Evolutionary conservation across 148 eudicot species (phyloP), one percentile per base, ranked within the genome.

Genomic region (Oxyria digyna): DNA sequence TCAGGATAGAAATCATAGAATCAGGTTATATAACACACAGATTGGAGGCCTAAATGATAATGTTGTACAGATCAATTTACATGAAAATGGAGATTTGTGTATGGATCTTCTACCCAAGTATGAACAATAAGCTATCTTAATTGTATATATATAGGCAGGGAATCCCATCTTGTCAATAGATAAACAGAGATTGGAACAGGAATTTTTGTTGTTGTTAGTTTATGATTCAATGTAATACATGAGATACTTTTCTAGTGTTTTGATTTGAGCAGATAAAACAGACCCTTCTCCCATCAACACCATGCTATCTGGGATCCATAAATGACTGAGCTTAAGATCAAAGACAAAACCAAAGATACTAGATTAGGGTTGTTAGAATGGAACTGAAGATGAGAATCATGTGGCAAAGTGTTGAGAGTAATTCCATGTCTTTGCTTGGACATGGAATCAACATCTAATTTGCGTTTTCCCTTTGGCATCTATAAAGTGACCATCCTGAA

Each of bases 401-500:
- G 37, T 59, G 18, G 65, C 65, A 59, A 59, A 59, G 38, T 15
- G 0, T 35, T 2, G 38, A 35, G 37, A 59, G 65, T 27, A 31
- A 37, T 31, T 59, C 65, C 65, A 14, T 27, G 17, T 14, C 20
- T 38, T 29, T n/a, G 18, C 65, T 59, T 59, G 20, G 10, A 59
- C 38, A 59, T 59, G 65, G 65, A 59, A 59, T 14, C 33, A 59
- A 59, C 20, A 13, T 14, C 37, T 6, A 13, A 13, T 59, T 59
- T 59, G 65, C 35, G 6, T 29, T 6, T 59, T 59, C 15, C 1
- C 38, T 59, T 59, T 59, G 15, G 65, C 65, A 59, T 59, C 65
- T 59, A 6, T 31, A 59, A 59, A 59, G 65, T 59, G 65, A 59
- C 37, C 65, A 4, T 38, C 38, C 37, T 59, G 65, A 59, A 59